Base-by-base conservation (phyloP, 768 basidiomycete genomes). In the Lactifluus pinguis region DNA sequence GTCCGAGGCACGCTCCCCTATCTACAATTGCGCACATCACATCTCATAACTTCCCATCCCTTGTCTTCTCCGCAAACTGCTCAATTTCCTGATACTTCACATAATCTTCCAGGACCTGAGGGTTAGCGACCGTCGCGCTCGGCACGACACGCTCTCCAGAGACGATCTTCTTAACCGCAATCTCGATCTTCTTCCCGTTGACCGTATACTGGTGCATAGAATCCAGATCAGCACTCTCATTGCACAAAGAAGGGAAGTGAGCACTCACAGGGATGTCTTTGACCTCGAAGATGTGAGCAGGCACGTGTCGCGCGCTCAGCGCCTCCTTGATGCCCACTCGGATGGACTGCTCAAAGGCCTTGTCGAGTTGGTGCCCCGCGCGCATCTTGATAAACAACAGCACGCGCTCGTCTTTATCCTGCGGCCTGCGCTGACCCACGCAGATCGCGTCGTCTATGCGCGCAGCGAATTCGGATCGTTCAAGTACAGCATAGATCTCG, bases 131-230 rank as follows among this genome's bases (percentile, higher is more conserved):
- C 2, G 86, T 88, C 19, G 86, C 86, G 62, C 86, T 89, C 4
- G 86, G 85, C 65, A 81, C 76, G 47, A 87, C 63, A 59, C 80
- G 76, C 11, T 76, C 74, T 1, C 86, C 86, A n/a, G 85, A 87
- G 45, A 88, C 77, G 58, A 89, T 85, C 67, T 87, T 85, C 70
- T 88, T 89, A 53, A 88, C 83, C 2, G 84, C 86, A 32, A 89
- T 87, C 72, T 88, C 87, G 47, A 88, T 86, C 68, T 87, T 88
- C 76, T 88, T 89, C 10, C 82, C 82, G 52, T 87, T 88, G 9
- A 87, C 82, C 0, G 86, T 89, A 64, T 87, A 87, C 87, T 88
- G 32, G 10, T 36, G 34, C 4, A 6, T 10, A 36, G 34, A 36
- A 58, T 14, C 15, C n/a, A 47, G 21, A 47, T 13, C 13, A 36